Evolutionary conservation across 2,329 filamentous ascomycete genomes (phyloP).

Genomic region (Aspergillus tubingensis): DNA sequence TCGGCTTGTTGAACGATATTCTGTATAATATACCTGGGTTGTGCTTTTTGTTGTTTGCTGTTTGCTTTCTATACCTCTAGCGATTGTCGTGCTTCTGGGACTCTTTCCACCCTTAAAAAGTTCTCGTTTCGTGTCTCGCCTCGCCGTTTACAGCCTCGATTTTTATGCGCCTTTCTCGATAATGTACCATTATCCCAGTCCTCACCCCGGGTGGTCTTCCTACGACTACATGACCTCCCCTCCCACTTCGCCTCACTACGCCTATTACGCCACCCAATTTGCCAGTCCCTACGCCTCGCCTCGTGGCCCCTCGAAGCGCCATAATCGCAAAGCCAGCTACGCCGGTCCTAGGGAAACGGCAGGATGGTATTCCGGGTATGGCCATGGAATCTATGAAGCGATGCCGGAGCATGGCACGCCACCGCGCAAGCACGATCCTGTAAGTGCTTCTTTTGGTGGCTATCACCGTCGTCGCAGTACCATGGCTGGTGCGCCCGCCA

Average conservation of each 20-base stretch:
- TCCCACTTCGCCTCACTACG: slow-evolving; percentile 54
- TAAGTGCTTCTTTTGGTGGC: slow-evolving; percentile 61
- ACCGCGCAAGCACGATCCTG: slow-evolving; percentile 62
- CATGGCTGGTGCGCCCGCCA: slow-evolving; percentile 44
- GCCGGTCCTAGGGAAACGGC: slow-evolving; percentile 45
- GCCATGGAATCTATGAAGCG: slow-evolving; percentile 50
- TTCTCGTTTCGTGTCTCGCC: slow-evolving; percentile 20
- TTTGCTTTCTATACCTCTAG: slow-evolving; percentile 16
- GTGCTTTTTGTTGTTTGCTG: slow-evolving; percentile 23
- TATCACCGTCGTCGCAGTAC: slow-evolving; percentile 51
- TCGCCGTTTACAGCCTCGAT: slow-evolving; percentile 20
- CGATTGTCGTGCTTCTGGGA: slow-evolving; percentile 10
- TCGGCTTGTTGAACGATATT: slow-evolving; percentile 43
- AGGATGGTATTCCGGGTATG: slow-evolving; percentile 49
- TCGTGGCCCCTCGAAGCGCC: slow-evolving; percentile 48
- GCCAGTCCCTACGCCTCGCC: slow-evolving; percentile 52
- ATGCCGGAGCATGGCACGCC: slow-evolving; percentile 53
- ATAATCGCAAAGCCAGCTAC: slow-evolving; percentile 61
- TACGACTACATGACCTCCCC: slow-evolving; percentile 53
- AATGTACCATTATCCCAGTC: slow-evolving; percentile 52
- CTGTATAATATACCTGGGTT: slow-evolving; percentile 48
- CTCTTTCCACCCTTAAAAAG: slow-evolving; percentile 18
- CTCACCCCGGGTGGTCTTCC: slow-evolving; percentile 51
- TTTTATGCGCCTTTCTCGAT: slow-evolving; percentile 38
- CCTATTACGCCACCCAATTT: slow-evolving; percentile 58